Evolutionary conservation across 2,329 filamentous ascomycete genomes (phyloP), one percentile per base, ranked within the genome.

Genomic region (Aspergillus pseudotamarii): DNA sequence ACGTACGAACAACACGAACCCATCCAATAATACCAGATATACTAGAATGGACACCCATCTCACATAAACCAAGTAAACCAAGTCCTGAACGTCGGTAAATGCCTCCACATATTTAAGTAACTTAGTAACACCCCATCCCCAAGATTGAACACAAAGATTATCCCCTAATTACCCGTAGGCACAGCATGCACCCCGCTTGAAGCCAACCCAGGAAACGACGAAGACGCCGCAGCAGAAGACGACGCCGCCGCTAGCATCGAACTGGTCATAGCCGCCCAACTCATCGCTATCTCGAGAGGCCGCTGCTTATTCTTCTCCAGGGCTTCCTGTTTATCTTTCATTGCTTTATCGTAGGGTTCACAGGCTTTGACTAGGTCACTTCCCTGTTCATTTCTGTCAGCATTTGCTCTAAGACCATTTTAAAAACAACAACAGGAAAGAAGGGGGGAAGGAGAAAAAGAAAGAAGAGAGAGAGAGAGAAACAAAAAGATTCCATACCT

Each of bases 331-430:
- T 73, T 72, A 16, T 68, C 57, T 26, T 64, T 58, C 48, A 73
- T 70, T 5, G 67, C 69, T 12, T 67, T 23, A 16, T 69, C 69
- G 48, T 67, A 75, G 9, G 65, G 53, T 51, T 69, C 67, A 64
- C 73, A 75, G 2, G 54, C n/a, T 38, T 67, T 65, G 57, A 71
- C 43, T 21, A 62, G 6, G 34, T 45, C 3, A 6, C 46, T 9
- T 5, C 19, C 19, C 51, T 64, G 10, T 55, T 21, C 11, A 11
- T 43, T 28, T 38, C 30, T 12, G 57, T 59, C 32, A 53, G 38
- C 34, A 30, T 38, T 28, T 9, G 19, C 54, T 21, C n/a, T 55
- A 21, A 2, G 12, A 21, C 6, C 38, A 19, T 28, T 28, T 14
- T 11, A 26, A 12, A 32, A 28, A n/a, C 12, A 26, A 45, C 34